phyloP scores from a whole-genome alignment of 805 yeast genomes.

The Kurtzmaniella cleridarum region DNA sequence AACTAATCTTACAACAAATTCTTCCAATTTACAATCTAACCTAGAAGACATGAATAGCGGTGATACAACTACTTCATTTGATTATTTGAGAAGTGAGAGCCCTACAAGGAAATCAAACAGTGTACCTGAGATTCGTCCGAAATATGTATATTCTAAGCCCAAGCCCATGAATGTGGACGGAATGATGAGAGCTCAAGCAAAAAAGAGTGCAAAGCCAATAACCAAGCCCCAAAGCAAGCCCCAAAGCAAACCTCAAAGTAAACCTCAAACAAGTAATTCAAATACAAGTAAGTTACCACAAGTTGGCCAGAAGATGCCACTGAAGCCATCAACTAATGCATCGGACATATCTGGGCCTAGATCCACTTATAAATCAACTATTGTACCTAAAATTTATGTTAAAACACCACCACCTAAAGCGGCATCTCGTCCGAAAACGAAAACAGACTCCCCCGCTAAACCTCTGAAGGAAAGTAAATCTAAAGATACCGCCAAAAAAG shows the following conservation, averaged over 20 bases:
- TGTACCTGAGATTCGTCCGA: slow-evolving; percentile 19
- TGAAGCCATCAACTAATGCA: slow-evolving; percentile 3
- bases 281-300: slow-evolving; percentile 1
- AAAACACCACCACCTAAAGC: slow-evolving; percentile 10
- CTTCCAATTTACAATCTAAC: not conserved
- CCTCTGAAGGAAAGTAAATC: slow-evolving; percentile 2
- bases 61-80: slow-evolving; percentile 10
- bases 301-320: not conserved
- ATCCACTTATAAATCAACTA: slow-evolving; percentile 18
- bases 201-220: slow-evolving; percentile 9
- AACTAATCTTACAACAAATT: too few species aligned
- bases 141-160: slow-evolving; percentile 33
- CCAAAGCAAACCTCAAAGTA: slow-evolving; percentile 1
- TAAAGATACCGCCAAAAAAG: not conserved
- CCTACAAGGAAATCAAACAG: slow-evolving; percentile 14
- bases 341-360: slow-evolving; percentile 9
- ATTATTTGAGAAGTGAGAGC: slow-evolving; percentile 12
- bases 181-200: slow-evolving; percentile 21
- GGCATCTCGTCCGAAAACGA: slow-evolving; percentile 1
- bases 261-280: slow-evolving; percentile 1
- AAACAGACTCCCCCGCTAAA: not conserved
- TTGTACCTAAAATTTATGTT: slow-evolving; percentile 27
- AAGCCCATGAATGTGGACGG: slow-evolving; percentile 32
- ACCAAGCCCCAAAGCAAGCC: slow-evolving; percentile 1
- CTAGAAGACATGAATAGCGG: not conserved